Conservation (phyloP, 1,284 basidiomycete genomes). For the Ustilago xerochloae region DNA sequence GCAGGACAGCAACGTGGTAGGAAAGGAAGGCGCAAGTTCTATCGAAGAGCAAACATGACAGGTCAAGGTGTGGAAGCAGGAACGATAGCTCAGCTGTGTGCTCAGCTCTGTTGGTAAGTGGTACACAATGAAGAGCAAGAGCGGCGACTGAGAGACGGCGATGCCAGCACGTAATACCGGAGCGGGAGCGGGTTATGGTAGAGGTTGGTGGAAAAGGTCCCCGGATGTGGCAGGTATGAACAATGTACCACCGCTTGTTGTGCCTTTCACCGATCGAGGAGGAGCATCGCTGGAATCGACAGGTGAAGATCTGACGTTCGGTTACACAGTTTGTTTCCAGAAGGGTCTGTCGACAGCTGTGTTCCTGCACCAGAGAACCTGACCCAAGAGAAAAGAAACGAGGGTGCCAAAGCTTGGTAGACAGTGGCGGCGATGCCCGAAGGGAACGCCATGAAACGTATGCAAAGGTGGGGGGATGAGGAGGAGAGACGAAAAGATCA, state of each 20-base stretch:
- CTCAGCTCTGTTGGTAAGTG: constrained; percentile 10
- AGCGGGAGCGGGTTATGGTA: constrained; percentile 2
- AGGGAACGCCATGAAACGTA: constrained; percentile 1
- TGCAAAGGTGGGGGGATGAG: not conserved
- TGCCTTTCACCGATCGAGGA: constrained; percentile 10
- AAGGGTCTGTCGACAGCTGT: not conserved
- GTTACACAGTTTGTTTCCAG: not conserved
- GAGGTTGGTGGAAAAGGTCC: constrained; percentile 11
- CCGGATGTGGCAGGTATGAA: constrained; percentile 11
- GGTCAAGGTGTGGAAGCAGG: not conserved
- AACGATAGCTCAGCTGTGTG: constrained; percentile 8
- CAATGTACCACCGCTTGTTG: constrained; percentile 10
- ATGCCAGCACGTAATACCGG: constrained; percentile 1
- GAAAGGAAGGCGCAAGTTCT: constrained; percentile 2
- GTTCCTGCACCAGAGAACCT: not conserved
- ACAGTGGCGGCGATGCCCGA: not conserved
- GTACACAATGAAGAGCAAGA: constrained; percentile 14
- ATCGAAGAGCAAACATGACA: not conserved
- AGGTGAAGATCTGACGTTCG: not conserved
- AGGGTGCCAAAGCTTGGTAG: not conserved
- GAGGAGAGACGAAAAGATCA: not conserved
- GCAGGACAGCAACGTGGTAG: not conserved
- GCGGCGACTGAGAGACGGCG: constrained; percentile 9
- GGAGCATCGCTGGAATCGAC: not conserved
- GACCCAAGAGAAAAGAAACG: constrained; percentile 3